Percentiles rank a stretch among this genome's conserved stretches.
phyloP scores from a whole-genome alignment of 1,139 yeast genomes.

The Yarrowia galli region DNA sequence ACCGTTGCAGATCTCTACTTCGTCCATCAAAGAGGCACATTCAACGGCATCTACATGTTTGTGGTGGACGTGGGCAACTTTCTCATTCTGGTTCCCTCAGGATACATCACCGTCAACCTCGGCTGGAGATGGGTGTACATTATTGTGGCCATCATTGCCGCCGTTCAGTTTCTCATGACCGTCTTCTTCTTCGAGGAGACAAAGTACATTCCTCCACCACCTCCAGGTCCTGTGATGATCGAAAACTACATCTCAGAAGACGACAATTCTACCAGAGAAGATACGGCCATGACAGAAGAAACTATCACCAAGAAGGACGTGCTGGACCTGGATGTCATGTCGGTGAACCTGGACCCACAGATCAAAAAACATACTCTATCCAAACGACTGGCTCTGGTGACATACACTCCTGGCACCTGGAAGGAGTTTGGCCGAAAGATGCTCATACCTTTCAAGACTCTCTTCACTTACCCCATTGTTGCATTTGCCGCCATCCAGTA shows the following conservation, averaged over 20 bases:
- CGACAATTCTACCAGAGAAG: neutral
- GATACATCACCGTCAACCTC: conserved; percentile 8
- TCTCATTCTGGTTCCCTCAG: conserved; percentile 6
- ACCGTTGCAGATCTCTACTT: conserved; percentile 19
- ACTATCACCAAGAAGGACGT: no score
- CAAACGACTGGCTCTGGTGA: conserved; percentile 5
- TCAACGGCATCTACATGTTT: conserved; percentile 26
- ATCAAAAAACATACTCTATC: neutral
- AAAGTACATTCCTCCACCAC: neutral
- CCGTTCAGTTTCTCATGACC: neutral
- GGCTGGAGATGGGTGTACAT: conserved; percentile 20
- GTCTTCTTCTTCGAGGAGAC: conserved; percentile 14
- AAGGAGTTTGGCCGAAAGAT: conserved; percentile 6
- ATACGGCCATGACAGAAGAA: no score
- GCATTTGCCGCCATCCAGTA: conserved; percentile 3
- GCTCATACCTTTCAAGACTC: neutral
- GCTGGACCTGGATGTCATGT: no score
- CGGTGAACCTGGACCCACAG: no score
- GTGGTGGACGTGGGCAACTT: conserved; percentile 23
- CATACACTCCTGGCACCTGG: neutral
- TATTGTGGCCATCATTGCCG: conserved; percentile 9
- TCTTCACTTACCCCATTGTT: conserved; percentile 6
- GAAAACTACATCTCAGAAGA: no score
- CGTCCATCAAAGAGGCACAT: conserved; percentile 16
- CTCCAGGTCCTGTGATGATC: no score